These are phyloP conservation scores for Diutina neorugosa DNA, from an alignment of 1,139 yeast species.

Conservation along the genomic window DNA sequence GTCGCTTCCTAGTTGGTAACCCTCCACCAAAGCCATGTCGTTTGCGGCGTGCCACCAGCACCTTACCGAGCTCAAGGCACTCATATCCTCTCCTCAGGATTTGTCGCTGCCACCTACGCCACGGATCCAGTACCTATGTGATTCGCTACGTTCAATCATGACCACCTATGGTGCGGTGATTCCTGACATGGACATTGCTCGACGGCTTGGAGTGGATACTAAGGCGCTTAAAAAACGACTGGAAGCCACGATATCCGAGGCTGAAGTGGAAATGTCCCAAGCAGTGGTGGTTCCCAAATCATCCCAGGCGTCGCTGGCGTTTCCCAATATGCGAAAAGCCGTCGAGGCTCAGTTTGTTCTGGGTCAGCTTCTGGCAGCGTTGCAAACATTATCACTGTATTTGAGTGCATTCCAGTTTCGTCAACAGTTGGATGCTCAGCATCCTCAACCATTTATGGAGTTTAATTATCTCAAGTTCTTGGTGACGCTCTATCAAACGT, in stretches of 20 bases:
- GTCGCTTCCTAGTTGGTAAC: background rate
- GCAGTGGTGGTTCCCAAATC: background rate
- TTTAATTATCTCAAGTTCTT: background rate
- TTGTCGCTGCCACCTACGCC: background rate
- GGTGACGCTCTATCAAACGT: background rate
- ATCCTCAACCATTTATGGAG: background rate
- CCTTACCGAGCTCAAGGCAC: background rate
- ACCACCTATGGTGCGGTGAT: background rate
- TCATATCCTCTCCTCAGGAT: background rate
- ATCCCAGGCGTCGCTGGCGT: background rate
- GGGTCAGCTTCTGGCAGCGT: background rate
- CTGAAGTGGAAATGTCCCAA: background rate
- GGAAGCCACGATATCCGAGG: background rate
- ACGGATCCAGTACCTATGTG: background rate
- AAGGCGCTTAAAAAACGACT: background rate
- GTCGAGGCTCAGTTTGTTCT: background rate
- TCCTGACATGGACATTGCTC: background rate
- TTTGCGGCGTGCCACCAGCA: background rate
- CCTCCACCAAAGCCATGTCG: background rate
- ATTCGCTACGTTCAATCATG: background rate
- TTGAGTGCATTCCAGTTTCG: background rate
- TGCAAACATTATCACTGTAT: background rate
- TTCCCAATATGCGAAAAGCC: background rate
- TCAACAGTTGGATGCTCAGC: background rate
- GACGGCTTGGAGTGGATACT: background rate